Percentiles rank a stretch among this genome's conserved stretches.
Conservation (phyloP, 371 early-diverging fungal genomes). For the Saksenaea vasiformis region DNA sequence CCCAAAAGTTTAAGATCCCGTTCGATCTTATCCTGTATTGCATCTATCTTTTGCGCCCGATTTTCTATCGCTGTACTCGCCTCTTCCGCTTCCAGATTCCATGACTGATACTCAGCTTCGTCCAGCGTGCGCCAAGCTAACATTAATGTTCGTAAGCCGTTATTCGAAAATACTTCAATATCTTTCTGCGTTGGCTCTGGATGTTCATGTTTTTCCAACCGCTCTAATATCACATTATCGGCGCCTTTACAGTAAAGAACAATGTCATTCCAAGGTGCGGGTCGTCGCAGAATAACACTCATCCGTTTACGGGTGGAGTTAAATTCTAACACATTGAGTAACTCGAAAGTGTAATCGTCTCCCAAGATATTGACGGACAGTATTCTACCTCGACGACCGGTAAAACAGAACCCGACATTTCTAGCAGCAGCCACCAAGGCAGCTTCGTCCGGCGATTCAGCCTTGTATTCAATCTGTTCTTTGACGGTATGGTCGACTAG, state of each 20-base stretch:
- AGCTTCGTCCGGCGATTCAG: slow-evolving; percentile 88
- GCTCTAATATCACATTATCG: slow-evolving; percentile 89
- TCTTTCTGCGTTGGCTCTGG: slow-evolving; percentile 59
- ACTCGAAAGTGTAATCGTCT: slow-evolving; percentile 60
- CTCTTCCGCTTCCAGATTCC: slow-evolving; percentile 65
- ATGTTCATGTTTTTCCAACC: slow-evolving; percentile 53
- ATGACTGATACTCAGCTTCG: slow-evolving; percentile 69
- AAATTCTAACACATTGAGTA: slow-evolving; percentile 88
- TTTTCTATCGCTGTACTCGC: slow-evolving; percentile 77
- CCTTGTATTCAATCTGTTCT: slow-evolving; percentile 46
- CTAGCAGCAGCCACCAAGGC: slow-evolving; percentile 86
- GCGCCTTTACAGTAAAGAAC: slow-evolving; percentile 96
- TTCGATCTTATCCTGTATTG: slow-evolving; percentile 80
- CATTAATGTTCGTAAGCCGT: slow-evolving; percentile 90
- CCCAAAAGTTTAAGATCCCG: slow-evolving; percentile 82
- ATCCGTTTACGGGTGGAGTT: slow-evolving; percentile 94
- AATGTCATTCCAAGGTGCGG: slow-evolving; percentile 78
- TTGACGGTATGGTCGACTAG: slow-evolving; percentile 38
- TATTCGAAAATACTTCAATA: slow-evolving; percentile 76
- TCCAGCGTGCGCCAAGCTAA: slow-evolving; percentile 75
- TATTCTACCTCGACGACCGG: slow-evolving; percentile 36
- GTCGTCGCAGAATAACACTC: slow-evolving; percentile 85
- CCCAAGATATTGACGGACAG: slow-evolving; percentile 73
- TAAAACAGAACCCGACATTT: slow-evolving; percentile 85
- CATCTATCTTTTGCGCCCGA: slow-evolving; percentile 74